A percentile compares a stretch with the other conserved stretches of the same genome.
These are phyloP conservation scores for Chalaropsis ovoidea DNA, from an alignment of 2,329 filamentous ascomycete species.

Conservation along the genomic window DNA sequence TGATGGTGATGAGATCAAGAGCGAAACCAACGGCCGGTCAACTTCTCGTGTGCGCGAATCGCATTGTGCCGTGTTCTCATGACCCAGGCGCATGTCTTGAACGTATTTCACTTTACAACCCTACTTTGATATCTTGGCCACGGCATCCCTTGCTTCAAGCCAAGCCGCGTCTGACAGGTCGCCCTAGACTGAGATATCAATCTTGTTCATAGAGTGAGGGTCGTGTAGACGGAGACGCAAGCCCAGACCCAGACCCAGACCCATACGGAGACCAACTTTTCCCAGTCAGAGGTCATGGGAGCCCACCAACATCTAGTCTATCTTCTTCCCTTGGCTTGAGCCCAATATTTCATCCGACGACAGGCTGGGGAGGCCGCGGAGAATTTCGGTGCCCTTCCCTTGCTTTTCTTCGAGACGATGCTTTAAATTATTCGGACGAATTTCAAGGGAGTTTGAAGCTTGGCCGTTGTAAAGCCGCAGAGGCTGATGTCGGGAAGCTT, in stretches of 20 bases:
- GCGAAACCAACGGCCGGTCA: background rate
- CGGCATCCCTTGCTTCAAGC: background rate
- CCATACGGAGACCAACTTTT: slow-evolving; percentile 3
- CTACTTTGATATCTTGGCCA: background rate
- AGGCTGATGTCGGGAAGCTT: background rate
- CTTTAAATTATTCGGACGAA: background rate
- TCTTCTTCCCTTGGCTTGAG: background rate
- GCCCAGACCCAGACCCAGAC: no score
- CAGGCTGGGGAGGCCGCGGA: background rate
- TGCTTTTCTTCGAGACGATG: background rate
- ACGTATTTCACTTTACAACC: slow-evolving; percentile 9
- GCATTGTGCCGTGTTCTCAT: background rate
- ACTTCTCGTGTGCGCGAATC: background rate
- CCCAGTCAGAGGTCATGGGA: background rate
- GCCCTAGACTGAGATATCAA: background rate
- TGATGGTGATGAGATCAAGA: background rate
- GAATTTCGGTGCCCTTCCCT: background rate
- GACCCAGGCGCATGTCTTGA: background rate
- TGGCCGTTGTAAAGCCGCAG: background rate
- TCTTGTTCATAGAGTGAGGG: background rate
- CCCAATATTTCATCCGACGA: background rate
- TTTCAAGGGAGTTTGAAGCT: background rate
- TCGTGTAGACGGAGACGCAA: no score
- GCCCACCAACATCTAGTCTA: no score
- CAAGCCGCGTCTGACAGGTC: background rate